Evolutionary conservation across 345 rosid genomes (phyloP).

Genomic region (Salix exigua): DNA sequence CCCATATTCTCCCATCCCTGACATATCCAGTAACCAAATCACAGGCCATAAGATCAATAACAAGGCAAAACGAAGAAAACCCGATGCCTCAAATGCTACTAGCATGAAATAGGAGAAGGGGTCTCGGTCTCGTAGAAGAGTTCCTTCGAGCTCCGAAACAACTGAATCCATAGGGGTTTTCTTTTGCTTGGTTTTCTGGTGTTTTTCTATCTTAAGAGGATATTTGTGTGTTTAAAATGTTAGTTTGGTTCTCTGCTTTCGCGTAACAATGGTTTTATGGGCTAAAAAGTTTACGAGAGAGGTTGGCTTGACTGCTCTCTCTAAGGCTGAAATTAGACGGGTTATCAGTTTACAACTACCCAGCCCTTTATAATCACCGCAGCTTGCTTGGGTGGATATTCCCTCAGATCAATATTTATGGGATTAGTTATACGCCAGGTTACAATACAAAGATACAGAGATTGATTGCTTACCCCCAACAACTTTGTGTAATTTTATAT

Average conservation of each 20-base stretch:
- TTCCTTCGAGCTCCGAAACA: conserved; percentile 78
- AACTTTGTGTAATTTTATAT: conserved; percentile 25
- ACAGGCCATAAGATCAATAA: conserved; percentile 64
- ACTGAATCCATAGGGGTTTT: conserved; percentile 44
- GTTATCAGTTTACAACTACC: conserved; percentile 68
- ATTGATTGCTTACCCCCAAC: conserved; percentile 75
- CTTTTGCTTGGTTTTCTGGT: neutral
- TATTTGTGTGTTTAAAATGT: neutral
- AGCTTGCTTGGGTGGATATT: conserved; percentile 23
- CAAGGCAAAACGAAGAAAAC: conserved; percentile 61
- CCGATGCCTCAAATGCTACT: conserved; percentile 82
- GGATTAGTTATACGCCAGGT: conserved; percentile 41
- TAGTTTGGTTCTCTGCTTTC: neutral
- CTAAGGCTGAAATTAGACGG: conserved; percentile 41
- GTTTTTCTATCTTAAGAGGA: conserved; percentile 4
- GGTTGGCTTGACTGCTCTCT: conserved; percentile 42
- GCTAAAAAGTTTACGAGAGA: conserved; percentile 13
- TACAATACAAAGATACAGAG: conserved; percentile 22
- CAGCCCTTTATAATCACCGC: neutral
- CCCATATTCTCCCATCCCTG: conserved; percentile 45
- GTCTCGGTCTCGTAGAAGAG: conserved; percentile 52
- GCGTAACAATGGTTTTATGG: conserved; percentile 9
- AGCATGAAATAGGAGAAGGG: conserved; percentile 85
- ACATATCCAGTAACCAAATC: conserved; percentile 43
- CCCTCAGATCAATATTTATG: conserved; percentile 18